Evolutionary conservation across 345 rosid species (phyloP).

Genomic region (Populus simonii): DNA sequence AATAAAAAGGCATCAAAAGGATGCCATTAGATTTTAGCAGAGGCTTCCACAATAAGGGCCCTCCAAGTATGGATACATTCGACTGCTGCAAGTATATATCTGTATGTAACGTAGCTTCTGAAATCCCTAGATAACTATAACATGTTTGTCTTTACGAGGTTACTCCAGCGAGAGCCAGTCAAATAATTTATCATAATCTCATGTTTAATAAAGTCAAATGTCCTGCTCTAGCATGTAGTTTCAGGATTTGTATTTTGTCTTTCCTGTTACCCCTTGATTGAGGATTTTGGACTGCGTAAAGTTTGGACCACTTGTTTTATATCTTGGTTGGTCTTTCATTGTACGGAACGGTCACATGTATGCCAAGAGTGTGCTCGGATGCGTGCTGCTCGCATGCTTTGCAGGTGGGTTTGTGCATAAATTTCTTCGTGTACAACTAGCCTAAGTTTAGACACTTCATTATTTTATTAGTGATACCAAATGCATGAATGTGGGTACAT

Average conservation of each 20-base stretch:
- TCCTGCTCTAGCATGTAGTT: not conserved
- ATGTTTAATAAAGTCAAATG: not conserved
- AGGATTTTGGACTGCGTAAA: not conserved
- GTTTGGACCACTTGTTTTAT: not conserved
- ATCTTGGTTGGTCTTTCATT: not conserved
- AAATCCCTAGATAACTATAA: slow-evolving; percentile 7
- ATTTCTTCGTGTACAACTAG: not conserved
- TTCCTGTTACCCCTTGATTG: not conserved
- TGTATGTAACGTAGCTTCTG: slow-evolving; percentile 1
- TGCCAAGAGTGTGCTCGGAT: not conserved
- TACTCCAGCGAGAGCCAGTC: not conserved
- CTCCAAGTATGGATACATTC: not conserved
- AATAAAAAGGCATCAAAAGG: not conserved
- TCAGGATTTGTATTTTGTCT: not conserved
- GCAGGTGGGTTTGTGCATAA: not conserved
- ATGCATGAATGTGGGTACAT: not conserved
- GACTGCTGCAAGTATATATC: slow-evolving; percentile 8
- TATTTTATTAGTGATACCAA: not conserved
- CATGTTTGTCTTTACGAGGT: not conserved
- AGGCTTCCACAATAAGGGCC: slow-evolving; percentile 4
- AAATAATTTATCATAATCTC: not conserved
- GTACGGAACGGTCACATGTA: not conserved
- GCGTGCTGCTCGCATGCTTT: no score
- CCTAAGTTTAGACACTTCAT: not conserved
- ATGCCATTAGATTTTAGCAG: slow-evolving; percentile 9